Evolutionary conservation across 176 grass and related monocot species (phyloP).

Genomic region (Bolboschoenus planiculmis): DNA sequence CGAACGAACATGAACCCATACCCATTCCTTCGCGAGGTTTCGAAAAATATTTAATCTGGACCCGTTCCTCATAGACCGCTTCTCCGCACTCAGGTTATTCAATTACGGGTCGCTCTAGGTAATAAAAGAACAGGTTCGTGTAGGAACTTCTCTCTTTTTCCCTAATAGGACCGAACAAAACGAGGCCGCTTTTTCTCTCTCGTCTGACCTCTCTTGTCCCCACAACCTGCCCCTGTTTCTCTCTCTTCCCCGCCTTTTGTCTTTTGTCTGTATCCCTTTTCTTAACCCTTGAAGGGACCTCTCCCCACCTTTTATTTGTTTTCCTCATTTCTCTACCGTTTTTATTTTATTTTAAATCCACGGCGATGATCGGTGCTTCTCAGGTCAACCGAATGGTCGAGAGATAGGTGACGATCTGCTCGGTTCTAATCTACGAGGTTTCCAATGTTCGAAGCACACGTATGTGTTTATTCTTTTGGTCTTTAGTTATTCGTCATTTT

Average conservation of each 20-base stretch:
- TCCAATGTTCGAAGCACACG: constrained; percentile 10
- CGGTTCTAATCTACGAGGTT: background rate
- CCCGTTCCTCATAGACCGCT: background rate
- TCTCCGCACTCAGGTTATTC: too few relatives aligned
- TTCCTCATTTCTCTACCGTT: background rate
- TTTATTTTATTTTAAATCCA: background rate
- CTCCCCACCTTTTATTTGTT: background rate
- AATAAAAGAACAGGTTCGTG: background rate
- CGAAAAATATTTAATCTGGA: background rate
- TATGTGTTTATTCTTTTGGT: background rate
- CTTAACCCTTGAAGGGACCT: background rate
- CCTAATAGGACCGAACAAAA: background rate
- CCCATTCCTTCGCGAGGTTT: too few relatives aligned
- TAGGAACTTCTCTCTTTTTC: background rate
- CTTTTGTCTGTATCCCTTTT: background rate
- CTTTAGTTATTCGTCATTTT: background rate
- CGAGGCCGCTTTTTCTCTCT: background rate
- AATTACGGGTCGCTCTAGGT: background rate
- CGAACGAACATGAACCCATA: too few relatives aligned
- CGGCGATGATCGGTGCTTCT: background rate
- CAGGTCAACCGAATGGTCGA: background rate
- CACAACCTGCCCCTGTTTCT: background rate
- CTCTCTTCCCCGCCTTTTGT: background rate
- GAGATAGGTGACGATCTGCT: background rate
- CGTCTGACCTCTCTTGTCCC: background rate